Conservation (phyloP, 352 stramenopile genomes). For the Peronosclerospora sorghi region DNA sequence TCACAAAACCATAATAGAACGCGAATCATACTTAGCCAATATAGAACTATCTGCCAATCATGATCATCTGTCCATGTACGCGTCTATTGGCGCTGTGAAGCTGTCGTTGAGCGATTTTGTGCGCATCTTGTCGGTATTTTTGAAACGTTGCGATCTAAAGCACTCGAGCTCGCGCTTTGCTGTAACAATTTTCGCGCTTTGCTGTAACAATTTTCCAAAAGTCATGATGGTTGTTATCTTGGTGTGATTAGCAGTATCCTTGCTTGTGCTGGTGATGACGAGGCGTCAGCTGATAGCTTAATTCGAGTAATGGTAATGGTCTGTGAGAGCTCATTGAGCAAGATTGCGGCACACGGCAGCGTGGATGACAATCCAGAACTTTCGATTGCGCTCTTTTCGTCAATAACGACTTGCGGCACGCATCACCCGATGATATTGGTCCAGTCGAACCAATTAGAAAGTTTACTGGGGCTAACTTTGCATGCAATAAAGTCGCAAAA, state of each 20-base stretch:
- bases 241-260: slow-evolving; percentile 61
- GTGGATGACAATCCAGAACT: slow-evolving; percentile 37
- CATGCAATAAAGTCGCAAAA: too few relatives aligned
- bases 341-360: slow-evolving; percentile 39
- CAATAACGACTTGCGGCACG: too few relatives aligned
- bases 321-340: slow-evolving; percentile 37
- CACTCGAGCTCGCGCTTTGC: slow-evolving; percentile 44
- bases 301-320: slow-evolving; percentile 62
- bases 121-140: slow-evolving; percentile 46
- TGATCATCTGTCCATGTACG: too few relatives aligned
- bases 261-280: too few relatives aligned
- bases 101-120: slow-evolving; percentile 50
- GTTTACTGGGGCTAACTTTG: slow-evolving; percentile 38
- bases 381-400: slow-evolving; percentile 43
- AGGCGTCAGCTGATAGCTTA: too few relatives aligned
- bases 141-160: slow-evolving; percentile 46
- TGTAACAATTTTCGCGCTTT: slow-evolving; percentile 52
- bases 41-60: too few relatives aligned
- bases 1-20: too few relatives aligned
- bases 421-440: slow-evolving; percentile 54
- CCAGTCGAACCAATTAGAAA: slow-evolving; percentile 55
- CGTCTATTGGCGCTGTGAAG: slow-evolving; percentile 38
- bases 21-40: too few relatives aligned
- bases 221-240: slow-evolving; percentile 48
- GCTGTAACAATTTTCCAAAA: slow-evolving; percentile 50